phyloP scores from a whole-genome alignment of 2,329 filamentous ascomycete species.

The Fusarium tricinctum region DNA sequence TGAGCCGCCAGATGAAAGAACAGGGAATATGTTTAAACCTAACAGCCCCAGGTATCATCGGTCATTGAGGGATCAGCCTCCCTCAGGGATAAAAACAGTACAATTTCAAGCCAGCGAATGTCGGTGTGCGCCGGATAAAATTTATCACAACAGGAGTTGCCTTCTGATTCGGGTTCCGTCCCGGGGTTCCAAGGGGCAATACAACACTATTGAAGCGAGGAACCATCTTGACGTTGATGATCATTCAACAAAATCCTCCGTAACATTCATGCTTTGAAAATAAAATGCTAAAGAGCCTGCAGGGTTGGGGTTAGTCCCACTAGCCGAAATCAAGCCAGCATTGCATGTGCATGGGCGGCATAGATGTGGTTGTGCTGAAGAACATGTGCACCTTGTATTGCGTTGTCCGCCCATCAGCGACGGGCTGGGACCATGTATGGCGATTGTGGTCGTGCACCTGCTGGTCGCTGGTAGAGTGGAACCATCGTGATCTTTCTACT shows the following conservation, averaged over 20 bases:
- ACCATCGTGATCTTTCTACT: constrained; percentile 14
- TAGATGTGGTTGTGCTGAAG: constrained; percentile 38
- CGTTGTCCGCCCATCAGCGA: constrained; percentile 38
- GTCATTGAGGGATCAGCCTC: constrained; percentile 37
- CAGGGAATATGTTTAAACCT: constrained; percentile 38
- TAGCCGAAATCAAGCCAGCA: constrained; percentile 42
- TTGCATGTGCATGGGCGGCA: constrained; percentile 15
- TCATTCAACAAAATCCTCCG: constrained; percentile 25
- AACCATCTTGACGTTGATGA: constrained; percentile 22
- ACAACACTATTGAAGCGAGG: constrained; percentile 30
- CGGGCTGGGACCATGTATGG: constrained; percentile 39
- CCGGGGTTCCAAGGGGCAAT: constrained; percentile 28
- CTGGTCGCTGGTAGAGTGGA: background rate
- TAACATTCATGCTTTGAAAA: constrained; percentile 20
- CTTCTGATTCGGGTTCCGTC: constrained; percentile 22
- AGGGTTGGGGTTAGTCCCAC: constrained; percentile 47
- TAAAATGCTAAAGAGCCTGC: constrained; percentile 29
- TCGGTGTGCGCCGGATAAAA: constrained; percentile 34
- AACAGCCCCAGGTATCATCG: constrained; percentile 37
- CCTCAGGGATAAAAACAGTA: constrained; percentile 31
- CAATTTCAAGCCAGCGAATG: constrained; percentile 35
- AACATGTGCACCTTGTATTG: constrained; percentile 48
- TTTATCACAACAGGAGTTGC: constrained; percentile 6
- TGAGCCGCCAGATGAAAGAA: constrained; percentile 38
- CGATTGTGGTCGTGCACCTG: constrained; percentile 45